Base-by-base conservation (phyloP, 164 flowering plant species). In the Brasenia schreberi region DNA sequence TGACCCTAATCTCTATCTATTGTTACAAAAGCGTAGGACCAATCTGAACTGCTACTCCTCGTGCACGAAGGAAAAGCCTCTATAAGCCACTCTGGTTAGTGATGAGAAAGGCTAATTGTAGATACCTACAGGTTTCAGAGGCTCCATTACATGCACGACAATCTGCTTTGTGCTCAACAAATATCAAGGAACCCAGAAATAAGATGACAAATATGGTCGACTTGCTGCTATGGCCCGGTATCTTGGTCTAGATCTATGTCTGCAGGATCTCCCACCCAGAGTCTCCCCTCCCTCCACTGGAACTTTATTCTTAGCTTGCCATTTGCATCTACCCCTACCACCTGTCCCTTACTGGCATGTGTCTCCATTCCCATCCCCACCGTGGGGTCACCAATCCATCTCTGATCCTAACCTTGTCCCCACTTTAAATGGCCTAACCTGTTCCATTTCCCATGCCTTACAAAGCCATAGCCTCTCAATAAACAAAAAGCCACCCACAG, bases 301-400 rank as follows among this genome's bases (percentile, higher is more conserved):
- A 94, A 94, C 79, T 75, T 88, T 19, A 94, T 89, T 74, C 97
- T 79, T 39, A 94, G 72, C 76, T 89, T 91, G 63, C 97, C 99
- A 69, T 91, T 94, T 19, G 97, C 99, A 73, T 94, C 97, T 5
- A 94, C 99, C 1, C 97, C 96, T 5, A 87, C 93, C 6, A 91
- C 85, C 66, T 82, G 68, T 5, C 99, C 99, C 62, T 75, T 89
- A 76, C 97, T 94, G 0, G 96, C 89, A 70, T 87, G 85, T 2
- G 99, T 94, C 78, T 91, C 99, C 99, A 94, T 94, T 33, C 99
- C 99, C 97, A 94, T 0, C 90, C 99, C 96, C 96, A 91, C 62
- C 99, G 77, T 12, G 99, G 99, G 4, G 84, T 67, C 53, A 81
- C 93, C 69, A 94, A 66, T 56, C 96, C 93, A 17, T 81, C 84